Evolutionary conservation across 805 yeast genomes (phyloP).

Genomic region (Saturnispora ahearnii): DNA sequence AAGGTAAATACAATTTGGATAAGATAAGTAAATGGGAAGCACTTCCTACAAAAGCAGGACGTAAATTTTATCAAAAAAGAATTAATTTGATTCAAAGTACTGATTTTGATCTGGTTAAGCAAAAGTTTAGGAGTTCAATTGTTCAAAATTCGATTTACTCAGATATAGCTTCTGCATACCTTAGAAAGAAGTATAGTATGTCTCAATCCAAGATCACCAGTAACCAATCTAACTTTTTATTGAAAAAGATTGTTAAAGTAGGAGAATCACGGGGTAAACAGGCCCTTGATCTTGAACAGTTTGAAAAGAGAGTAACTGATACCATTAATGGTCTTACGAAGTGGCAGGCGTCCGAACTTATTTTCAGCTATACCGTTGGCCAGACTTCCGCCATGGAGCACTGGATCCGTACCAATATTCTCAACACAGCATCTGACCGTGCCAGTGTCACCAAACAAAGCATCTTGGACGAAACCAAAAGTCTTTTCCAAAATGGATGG

Average conservation of each 20-base stretch:
- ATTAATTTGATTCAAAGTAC: background rate
- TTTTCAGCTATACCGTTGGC: constrained; percentile 25
- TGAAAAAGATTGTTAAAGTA: constrained; percentile 11
- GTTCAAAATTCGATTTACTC: background rate
- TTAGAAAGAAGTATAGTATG: background rate
- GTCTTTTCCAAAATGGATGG: constrained; percentile 8
- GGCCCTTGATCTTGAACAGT: constrained; percentile 17
- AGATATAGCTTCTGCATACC: background rate
- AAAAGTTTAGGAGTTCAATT: background rate
- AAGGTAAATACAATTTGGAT: constrained; percentile 1
- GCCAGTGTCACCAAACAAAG: constrained; percentile 5
- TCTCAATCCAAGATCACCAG: background rate
- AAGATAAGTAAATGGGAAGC: background rate
- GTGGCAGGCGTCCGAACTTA: constrained; percentile 23
- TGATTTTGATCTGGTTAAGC: constrained; percentile 2
- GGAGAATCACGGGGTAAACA: constrained; percentile 16
- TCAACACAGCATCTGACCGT: constrained; percentile 19
- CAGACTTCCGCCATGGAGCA: constrained; percentile 21
- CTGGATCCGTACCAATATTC: constrained; percentile 19
- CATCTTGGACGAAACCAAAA: background rate
- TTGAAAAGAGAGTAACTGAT: constrained; percentile 12
- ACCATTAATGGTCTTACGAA: constrained; percentile 17
- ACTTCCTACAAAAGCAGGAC: background rate
- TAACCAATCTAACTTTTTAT: constrained; percentile 9
- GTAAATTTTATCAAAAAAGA: background rate